Percentiles rank a stretch among this genome's conserved stretches.
Conservation (phyloP, 2,329 filamentous ascomycete species). For the Phyllosticta ampelicida region DNA sequence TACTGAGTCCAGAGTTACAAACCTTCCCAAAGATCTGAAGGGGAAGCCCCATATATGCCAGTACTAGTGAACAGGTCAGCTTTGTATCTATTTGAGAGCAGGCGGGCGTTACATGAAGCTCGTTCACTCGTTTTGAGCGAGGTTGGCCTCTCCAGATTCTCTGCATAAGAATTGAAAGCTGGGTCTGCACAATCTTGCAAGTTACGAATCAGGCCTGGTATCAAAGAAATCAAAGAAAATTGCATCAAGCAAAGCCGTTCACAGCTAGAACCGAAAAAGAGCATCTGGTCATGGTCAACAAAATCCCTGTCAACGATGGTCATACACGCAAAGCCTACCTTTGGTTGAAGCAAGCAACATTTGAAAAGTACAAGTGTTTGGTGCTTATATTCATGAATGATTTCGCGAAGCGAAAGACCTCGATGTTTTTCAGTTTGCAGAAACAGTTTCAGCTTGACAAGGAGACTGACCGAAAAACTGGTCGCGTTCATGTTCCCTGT, state of each 20-base stretch:
- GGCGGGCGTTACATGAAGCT: slow-evolving; percentile 49
- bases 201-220: slow-evolving; percentile 81
- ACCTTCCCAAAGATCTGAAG: slow-evolving; percentile 92
- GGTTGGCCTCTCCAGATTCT: slow-evolving; percentile 63
- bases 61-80: slow-evolving; percentile 39
- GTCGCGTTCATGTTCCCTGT: slow-evolving; percentile 65
- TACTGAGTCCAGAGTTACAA: neutral
- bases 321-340: slow-evolving; percentile 45
- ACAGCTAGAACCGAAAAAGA: slow-evolving; percentile 68
- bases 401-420: slow-evolving; percentile 69
- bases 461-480: slow-evolving; percentile 60
- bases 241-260: slow-evolving; percentile 28
- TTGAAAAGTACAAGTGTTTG: slow-evolving; percentile 92
- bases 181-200: slow-evolving; percentile 94
- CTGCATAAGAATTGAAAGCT: slow-evolving; percentile 75
- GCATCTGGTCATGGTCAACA: slow-evolving; percentile 54
- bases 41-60: slow-evolving; percentile 89
- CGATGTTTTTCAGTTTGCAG: slow-evolving; percentile 11
- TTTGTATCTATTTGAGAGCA: neutral
- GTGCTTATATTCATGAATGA: slow-evolving; percentile 89
- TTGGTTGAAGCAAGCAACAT: slow-evolving; percentile 84
- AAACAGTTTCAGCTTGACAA: slow-evolving; percentile 27
- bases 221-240: slow-evolving; percentile 89
- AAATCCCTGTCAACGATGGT: neutral
- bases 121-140: slow-evolving; percentile 87